phyloP scores from a whole-genome alignment of 768 basidiomycete species.

The Gymnopilus junonius region DNA sequence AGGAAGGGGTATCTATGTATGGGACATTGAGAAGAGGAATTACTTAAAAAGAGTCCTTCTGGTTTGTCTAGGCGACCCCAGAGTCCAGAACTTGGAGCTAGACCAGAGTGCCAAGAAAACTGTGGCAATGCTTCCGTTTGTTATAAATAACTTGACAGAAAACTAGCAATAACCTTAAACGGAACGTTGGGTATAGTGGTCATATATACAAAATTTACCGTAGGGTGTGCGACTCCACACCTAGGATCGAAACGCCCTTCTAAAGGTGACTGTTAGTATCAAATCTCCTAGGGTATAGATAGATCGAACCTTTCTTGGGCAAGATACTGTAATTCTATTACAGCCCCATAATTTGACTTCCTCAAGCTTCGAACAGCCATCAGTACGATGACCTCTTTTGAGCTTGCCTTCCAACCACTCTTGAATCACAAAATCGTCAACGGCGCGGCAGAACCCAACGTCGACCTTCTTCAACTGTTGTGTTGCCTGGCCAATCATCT shows the following conservation, averaged over 20 bases:
- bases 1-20: not conserved
- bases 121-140: not conserved
- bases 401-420: slow-evolving; percentile 53
- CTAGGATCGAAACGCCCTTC: slow-evolving; percentile 20
- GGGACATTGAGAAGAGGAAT: not conserved
- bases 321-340: slow-evolving; percentile 46
- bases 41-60: not conserved
- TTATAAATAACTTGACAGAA: not conserved
- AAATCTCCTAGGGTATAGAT: not conserved
- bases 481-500: slow-evolving; percentile 35
- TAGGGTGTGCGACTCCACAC: slow-evolving; percentile 18
- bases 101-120: not conserved
- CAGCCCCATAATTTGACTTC: slow-evolving; percentile 63
- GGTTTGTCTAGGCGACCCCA: not conserved
- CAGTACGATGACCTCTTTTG: slow-evolving; percentile 20
- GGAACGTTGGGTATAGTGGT: not conserved
- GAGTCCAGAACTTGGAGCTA: not conserved
- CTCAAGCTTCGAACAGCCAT: slow-evolving; percentile 41
- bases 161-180: not conserved
- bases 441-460: slow-evolving; percentile 82
- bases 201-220: slow-evolving; percentile 6
- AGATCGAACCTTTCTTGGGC: slow-evolving; percentile 43
- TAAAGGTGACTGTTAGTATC: not conserved
- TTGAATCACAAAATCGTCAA: slow-evolving; percentile 85
- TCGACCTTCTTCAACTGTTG: slow-evolving; percentile 63